Evolutionary conservation across 257 asterid species (phyloP).

Genomic region (Buddleja alternifolia): DNA sequence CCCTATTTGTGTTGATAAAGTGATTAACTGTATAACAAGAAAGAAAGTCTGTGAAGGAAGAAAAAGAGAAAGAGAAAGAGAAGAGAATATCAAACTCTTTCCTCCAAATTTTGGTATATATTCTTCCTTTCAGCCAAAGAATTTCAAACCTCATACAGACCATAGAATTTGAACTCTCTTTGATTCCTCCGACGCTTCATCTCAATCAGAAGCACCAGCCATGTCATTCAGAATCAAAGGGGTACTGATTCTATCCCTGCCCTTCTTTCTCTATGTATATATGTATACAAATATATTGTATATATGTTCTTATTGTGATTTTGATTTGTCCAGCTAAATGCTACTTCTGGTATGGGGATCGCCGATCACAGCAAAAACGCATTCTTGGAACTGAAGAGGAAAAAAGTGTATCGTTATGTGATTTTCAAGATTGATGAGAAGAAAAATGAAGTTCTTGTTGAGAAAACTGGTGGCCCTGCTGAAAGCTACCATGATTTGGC

Average conservation of each 20-base stretch:
- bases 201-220: neutral
- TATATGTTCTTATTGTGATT: neutral
- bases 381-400: constrained; percentile 36
- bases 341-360: constrained; percentile 27
- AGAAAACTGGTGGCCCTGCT: constrained; percentile 35
- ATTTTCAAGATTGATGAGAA: constrained; percentile 35
- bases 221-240: constrained; percentile 33
- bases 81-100: neutral
- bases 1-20: too few species aligned
- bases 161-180: constrained; percentile 1
- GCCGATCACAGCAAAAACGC: constrained; percentile 32
- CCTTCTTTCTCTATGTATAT: too few species aligned
- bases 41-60: too few species aligned
- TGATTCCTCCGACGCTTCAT: neutral
- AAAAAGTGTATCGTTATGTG: constrained; percentile 27
- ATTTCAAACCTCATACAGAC: neutral
- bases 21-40: neutral
- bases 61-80: too few species aligned
- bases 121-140: neutral
- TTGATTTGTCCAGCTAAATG: constrained; percentile 28
- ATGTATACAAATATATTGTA: too few species aligned
- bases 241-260: constrained; percentile 7
- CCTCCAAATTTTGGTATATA: neutral
- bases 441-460: constrained; percentile 35
- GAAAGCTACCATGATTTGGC: constrained; percentile 30